These are phyloP conservation scores for Funneliformis mosseae DNA, from an alignment of 192 early-diverging fungal species.

Conservation along the genomic window DNA sequence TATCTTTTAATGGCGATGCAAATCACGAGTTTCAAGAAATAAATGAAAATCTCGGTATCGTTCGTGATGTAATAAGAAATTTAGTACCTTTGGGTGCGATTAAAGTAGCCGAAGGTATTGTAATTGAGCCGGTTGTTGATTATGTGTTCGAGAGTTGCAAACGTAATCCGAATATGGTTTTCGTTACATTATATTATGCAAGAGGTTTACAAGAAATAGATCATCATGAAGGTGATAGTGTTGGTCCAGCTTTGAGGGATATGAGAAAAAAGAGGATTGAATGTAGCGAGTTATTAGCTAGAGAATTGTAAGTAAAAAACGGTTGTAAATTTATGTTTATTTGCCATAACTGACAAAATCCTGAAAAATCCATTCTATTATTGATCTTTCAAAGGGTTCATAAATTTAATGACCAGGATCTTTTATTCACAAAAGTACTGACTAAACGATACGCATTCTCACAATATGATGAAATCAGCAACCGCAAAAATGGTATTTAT, in stretches of 20 bases:
- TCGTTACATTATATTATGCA: background rate
- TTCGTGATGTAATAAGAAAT: background rate
- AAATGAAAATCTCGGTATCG: background rate
- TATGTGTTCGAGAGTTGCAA: background rate
- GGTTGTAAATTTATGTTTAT: background rate
- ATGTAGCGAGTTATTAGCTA: background rate
- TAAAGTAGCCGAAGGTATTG: background rate
- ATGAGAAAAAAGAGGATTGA: background rate
- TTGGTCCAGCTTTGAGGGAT: background rate
- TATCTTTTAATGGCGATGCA: background rate
- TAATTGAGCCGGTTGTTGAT: background rate
- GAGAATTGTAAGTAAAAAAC: background rate
- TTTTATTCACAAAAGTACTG: background rate
- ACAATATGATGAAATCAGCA: background rate
- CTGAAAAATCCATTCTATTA: background rate
- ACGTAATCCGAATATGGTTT: background rate
- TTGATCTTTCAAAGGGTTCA: background rate
- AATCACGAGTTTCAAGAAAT: background rate
- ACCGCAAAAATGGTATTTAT: background rate
- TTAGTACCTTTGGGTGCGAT: background rate
- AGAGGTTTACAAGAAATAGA: background rate
- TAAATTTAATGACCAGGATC: background rate
- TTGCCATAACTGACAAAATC: background rate
- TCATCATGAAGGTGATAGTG: background rate
- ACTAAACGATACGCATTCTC: background rate